Evolutionary conservation across 2,329 filamentous ascomycete species (phyloP), one percentile per base, ranked within the genome.

Genomic region (Graphilbum ipis-grandicollis): DNA sequence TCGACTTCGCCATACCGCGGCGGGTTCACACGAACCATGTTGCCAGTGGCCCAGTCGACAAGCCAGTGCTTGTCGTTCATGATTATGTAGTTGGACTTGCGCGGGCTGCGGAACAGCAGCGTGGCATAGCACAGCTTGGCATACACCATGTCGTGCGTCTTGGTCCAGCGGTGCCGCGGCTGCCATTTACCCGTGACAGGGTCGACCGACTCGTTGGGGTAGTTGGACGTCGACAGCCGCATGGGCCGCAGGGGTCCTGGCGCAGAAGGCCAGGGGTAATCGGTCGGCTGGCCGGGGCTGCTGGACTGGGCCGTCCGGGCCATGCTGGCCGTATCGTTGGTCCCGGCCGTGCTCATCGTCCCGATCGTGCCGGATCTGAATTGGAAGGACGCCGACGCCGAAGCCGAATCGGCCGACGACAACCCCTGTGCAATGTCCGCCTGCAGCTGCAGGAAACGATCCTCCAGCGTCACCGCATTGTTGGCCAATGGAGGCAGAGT

Each of bases 111-210:
- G 49, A 66, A 68, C 19, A 71, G 56, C 9, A 74, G 54, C 35
- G 70, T 65, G n/a, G 65, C 63, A 50, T 71, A 71, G 52, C 69
- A 74, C 9, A 71, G 57, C 50, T 68, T 70, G 36, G 69, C 69
- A 41, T 74, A 74, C 21, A 71, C 54, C 52, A 71, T 58, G 45
- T 74, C 69, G 51, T 73, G 68, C 25, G 61, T 61, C 32, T 55
- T 54, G 6, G 65, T 65, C 68, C 68, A 72, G 36, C 57, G 53
- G 46, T 71, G 66, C 40, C 60, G 56, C 2, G 69, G 69, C 34
- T 59, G 54, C 69, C 69, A 74, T 49, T 74, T 74, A 29, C 56
- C 68, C 12, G 65, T 65, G 31, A 56, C 55, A 7, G 59, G 56
- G 41, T 66, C 60, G 38, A 66, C 52, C 18, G 56, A 58, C 22